These are phyloP conservation scores for Sequoia sempervirens DNA, from an alignment of 75 land plant genomes.

Conservation along the genomic window DNA sequence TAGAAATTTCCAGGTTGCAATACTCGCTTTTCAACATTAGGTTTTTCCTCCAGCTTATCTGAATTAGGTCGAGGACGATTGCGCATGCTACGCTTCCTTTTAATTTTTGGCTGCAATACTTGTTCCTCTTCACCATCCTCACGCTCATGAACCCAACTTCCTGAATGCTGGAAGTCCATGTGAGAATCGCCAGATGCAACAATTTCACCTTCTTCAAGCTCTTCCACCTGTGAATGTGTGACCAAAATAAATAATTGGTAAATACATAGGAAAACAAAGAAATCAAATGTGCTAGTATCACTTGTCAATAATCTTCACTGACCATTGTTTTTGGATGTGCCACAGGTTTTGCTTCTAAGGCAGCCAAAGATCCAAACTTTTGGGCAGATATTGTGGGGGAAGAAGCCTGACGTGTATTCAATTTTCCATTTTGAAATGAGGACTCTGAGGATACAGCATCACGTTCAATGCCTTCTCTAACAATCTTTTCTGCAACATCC, in stretches of 20 bases:
- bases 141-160: constrained; percentile 79
- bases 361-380: constrained; percentile 95
- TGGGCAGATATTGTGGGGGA: constrained; percentile 52
- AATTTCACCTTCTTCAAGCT: constrained; percentile 98
- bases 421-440: constrained; percentile 51
- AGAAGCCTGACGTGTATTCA: constrained; percentile 15
- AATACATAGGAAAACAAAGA: not conserved
- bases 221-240: constrained; percentile 52
- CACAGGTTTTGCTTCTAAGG: constrained; percentile 71
- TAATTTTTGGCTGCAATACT: constrained; percentile 73
- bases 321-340: constrained; percentile 57
- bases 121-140: constrained; percentile 92
- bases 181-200: constrained; percentile 88
- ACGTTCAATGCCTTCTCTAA: constrained; percentile 33
- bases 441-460: constrained; percentile 63
- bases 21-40: constrained; percentile 24
- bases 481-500: constrained; percentile 27
- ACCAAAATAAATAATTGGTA: not conserved
- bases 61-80: constrained; percentile 45
- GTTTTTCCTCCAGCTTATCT: constrained; percentile 53
- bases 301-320: not conserved
- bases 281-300: not conserved
- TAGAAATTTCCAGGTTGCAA: constrained; percentile 25
- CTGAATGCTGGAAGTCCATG: constrained; percentile 79
- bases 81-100: constrained; percentile 86